Percentiles rank a stretch among this genome's conserved stretches.
These are phyloP conservation scores for Colletotrichum camelliae DNA, from an alignment of 2,329 filamentous ascomycete species.

Conservation along the genomic window DNA sequence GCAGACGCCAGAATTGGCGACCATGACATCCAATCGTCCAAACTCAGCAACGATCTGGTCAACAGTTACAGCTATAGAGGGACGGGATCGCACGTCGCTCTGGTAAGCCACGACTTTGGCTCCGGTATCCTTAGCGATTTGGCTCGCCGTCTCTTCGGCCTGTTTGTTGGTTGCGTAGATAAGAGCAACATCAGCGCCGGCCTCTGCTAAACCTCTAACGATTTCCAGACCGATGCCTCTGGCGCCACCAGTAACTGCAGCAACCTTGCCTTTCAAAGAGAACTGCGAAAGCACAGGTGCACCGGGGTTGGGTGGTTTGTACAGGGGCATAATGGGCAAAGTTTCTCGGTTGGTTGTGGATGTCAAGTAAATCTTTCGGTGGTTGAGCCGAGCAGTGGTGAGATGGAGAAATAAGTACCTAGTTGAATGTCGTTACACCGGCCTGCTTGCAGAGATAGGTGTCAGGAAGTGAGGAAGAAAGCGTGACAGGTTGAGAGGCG, in stretches of 20 bases:
- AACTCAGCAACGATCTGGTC: neutral
- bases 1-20: slow-evolving; percentile 33
- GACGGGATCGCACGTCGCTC: neutral
- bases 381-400: neutral
- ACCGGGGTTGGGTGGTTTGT: neutral
- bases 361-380: neutral
- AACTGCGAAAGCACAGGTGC: neutral
- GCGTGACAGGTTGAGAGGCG: neutral
- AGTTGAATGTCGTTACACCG: neutral
- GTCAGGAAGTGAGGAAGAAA: neutral
- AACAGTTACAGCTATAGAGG: neutral
- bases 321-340: neutral
- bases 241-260: slow-evolving; percentile 10
- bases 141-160: neutral
- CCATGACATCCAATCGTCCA: slow-evolving; percentile 25
- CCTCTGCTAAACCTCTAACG: neutral
- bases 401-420: neutral
- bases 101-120: neutral
- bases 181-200: slow-evolving; percentile 9
- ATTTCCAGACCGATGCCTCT: slow-evolving; percentile 13
- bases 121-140: neutral
- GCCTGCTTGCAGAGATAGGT: neutral
- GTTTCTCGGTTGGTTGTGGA: neutral
- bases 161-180: neutral
- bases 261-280: slow-evolving; percentile 7